Base-by-base conservation (phyloP, 1,284 basidiomycete genomes). In the Ceratobasidium theobromae region DNA sequence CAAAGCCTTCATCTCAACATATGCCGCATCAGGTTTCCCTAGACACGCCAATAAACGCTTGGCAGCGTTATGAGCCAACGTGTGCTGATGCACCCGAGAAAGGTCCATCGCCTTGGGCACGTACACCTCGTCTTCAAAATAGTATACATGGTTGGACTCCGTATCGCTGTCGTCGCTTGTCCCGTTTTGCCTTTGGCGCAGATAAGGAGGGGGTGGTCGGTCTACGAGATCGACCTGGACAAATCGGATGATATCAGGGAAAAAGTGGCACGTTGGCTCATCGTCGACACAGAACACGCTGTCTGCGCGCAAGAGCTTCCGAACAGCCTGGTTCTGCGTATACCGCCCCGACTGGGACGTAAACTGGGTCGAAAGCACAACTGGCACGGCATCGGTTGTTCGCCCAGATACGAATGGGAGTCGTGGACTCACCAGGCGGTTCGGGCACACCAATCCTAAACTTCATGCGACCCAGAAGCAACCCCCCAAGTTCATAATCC, bases 1-100 rank as follows among this genome's bases (percentile, higher is more conserved):
- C 5, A 52, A 33, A 6, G 48, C 60, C 35, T 53, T 64, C 60
- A 64, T 64, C 27, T 64, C 60, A 18, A 64, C 28, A 53, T 64
- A 64, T 25, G 60, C 60, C 28, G 60, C 60, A 16, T 53, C 33
- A 9, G 33, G 48, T 23, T 38, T 35, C 1, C 60, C 60, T 11
- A 64, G 38, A n/a, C 23, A 64, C n/a, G 48, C 35, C 14, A 64
- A 28, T 4, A 64, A 12, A 8, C 35, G 12, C 27, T 45, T 64
- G 12, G 60, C 60, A n/a, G 60, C 60, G 16, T 38, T 51, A 12
- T 21, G 25, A 9, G 35, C 60, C 1, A 23, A 2, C 11, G 16
- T 18, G 32, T 53, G 30, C 18, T 32, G 23, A 27, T 35, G 11
- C 8, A 64, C n/a, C 18, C 49, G 49, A 3, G 38, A 40, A 9